Percentiles rank a stretch among this genome's conserved stretches.
phyloP scores from a whole-genome alignment of 1,284 basidiomycete species.

The Hortiboletus rubellus region DNA sequence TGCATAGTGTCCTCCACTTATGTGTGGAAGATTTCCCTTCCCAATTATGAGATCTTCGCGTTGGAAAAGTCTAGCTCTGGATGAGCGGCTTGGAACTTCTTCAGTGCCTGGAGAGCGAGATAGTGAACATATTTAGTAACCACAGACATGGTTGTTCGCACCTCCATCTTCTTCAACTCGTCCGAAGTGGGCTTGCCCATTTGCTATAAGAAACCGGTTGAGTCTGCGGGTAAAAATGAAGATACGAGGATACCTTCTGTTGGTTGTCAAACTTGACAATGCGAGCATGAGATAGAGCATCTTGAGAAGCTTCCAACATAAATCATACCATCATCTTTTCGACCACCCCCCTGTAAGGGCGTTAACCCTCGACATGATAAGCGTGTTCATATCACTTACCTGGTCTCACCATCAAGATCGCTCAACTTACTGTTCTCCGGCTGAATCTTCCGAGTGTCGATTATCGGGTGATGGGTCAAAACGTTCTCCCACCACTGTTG shows the following conservation, averaged over 20 bases:
- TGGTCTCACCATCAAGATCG: conserved; percentile 92
- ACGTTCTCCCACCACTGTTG: conserved; percentile 99
- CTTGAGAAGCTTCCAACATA: neutral
- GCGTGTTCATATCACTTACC: conserved; percentile 45
- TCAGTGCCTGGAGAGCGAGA: conserved; percentile 58
- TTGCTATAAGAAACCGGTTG: conserved; percentile 55
- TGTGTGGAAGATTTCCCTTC: neutral
- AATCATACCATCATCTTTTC: conserved; percentile 99
- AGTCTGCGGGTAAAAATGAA: neutral
- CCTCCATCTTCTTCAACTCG: conserved; percentile 87
- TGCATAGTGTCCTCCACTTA: neutral
- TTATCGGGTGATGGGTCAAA: conserved; percentile 91
- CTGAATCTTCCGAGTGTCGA: conserved; percentile 96
- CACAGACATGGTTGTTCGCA: conserved; percentile 28
- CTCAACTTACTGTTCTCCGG: conserved; percentile 95
- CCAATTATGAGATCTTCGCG: conserved; percentile 75
- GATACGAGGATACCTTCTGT: conserved; percentile 68
- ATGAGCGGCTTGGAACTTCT: conserved; percentile 87
- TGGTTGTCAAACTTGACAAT: conserved; percentile 87
- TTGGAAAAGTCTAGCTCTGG: conserved; percentile 95
- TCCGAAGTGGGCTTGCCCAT: conserved; percentile 94
- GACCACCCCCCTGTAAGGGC: conserved; percentile 82
- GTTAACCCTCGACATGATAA: conserved; percentile 4
- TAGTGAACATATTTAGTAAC: neutral
- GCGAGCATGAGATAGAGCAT: conserved; percentile 10